A percentile compares a stretch with the other conserved stretches of the same genome.
These are phyloP conservation scores for rapeseed (Brassica napus) DNA, from an alignment of 345 rosid species.

Conservation along the genomic window Da-Ae NC_063440.1:1535001-1535500, in stretches of 20 bases:
- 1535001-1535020: conserved; percentile 20
- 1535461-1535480: conserved; percentile 69
- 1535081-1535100: conserved; percentile 66
- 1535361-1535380: conserved; percentile 42
- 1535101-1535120: conserved; percentile 79
- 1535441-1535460: conserved; percentile 57
- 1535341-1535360: conserved; percentile 62
- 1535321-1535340: conserved; percentile 59
- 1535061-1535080: conserved; percentile 62
- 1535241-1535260: conserved; percentile 90
- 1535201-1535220: conserved; percentile 60
- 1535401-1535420: conserved; percentile 73
- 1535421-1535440: conserved; percentile 76
- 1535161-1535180: conserved; percentile 57
- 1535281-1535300: conserved; percentile 77
- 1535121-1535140: conserved; percentile 86
- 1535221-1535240: conserved; percentile 94
- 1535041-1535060: conserved; percentile 42
- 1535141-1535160: conserved; percentile 81
- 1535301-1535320: conserved; percentile 62
- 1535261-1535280: conserved; percentile 66
- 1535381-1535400: conserved; percentile 62
- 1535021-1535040: conserved; percentile 6
- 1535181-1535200: conserved; percentile 55
- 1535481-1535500: conserved; percentile 63